Evolutionary conservation across 371 early-diverging fungal species (phyloP).

Genomic region (Globomyces sp.): DNA sequence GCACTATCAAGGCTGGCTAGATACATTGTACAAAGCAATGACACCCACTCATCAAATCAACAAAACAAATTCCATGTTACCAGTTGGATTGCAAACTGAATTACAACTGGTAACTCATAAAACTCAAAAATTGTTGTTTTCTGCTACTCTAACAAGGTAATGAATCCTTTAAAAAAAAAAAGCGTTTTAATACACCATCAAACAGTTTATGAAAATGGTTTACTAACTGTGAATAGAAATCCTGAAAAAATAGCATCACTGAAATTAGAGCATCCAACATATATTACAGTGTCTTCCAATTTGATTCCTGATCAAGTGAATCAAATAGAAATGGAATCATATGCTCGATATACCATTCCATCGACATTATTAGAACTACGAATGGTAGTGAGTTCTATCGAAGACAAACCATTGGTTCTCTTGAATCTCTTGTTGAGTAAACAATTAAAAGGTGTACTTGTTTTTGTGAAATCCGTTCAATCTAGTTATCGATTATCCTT

Average conservation of each 20-base stretch:
- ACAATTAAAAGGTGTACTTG: constrained; percentile 66
- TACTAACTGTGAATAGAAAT: constrained; percentile 82
- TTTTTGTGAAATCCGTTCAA: constrained; percentile 88
- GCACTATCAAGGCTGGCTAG: constrained; percentile 91
- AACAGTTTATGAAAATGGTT: constrained; percentile 43
- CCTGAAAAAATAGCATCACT: constrained; percentile 88
- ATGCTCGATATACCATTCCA: constrained; percentile 36
- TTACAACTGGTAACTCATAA: not conserved
- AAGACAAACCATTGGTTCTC: constrained; percentile 38
- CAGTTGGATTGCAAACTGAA: not conserved
- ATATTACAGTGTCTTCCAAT: constrained; percentile 38
- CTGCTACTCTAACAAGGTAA: constrained; percentile 40
- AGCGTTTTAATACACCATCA: constrained; percentile 67
- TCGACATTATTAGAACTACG: constrained; percentile 37
- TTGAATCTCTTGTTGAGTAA: constrained; percentile 70
- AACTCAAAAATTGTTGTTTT: constrained; percentile 79
- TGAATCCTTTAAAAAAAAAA: constrained; percentile 28
- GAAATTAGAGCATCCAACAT: constrained; percentile 54
- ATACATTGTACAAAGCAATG: constrained; percentile 22
- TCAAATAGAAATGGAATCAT: constrained; percentile 7
- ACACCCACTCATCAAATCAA: constrained; percentile 5
- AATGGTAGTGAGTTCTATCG: constrained; percentile 27
- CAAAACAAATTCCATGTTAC: constrained; percentile 1
- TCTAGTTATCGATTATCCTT: constrained; percentile 74
- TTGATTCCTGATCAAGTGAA: no score